Percentiles rank a stretch among this genome's conserved stretches.
Evolutionary conservation across 306 rosid species (phyloP).

Genomic region (Dalbergia cochinchinensis): DNA sequence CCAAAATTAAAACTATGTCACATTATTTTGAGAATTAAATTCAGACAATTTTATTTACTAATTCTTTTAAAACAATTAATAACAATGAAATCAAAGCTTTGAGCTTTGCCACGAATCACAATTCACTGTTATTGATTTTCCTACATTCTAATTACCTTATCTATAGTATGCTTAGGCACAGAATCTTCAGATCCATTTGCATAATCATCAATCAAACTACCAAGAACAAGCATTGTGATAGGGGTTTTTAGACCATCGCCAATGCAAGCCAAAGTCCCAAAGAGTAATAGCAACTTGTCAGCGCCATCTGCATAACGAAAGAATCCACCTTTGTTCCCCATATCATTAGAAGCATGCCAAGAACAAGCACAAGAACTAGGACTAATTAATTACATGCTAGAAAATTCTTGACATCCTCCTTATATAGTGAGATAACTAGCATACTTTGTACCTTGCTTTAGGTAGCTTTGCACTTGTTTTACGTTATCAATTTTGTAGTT

Average conservation of each 20-base stretch:
- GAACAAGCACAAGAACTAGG: not conserved
- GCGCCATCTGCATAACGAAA: constrained; percentile 70
- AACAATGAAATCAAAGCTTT: not conserved
- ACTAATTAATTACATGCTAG: not conserved
- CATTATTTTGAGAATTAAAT: too few relatives aligned
- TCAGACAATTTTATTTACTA: too few relatives aligned
- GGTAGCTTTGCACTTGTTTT: not conserved
- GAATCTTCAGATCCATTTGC: constrained; percentile 47
- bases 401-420: constrained; percentile 1
- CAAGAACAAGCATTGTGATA: constrained; percentile 76
- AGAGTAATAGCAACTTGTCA: constrained; percentile 66
- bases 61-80: not conserved
- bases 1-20: too few relatives aligned
- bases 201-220: constrained; percentile 69
- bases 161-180: constrained; percentile 50
- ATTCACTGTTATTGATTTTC: not conserved
- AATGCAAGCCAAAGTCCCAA: constrained; percentile 79
- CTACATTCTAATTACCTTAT: constrained; percentile 51
- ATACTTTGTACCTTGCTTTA: constrained; percentile 6
- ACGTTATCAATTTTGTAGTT: not conserved
- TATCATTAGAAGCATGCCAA: constrained; percentile 29
- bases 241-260: constrained; percentile 85
- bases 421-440: not conserved
- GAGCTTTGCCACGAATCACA: not conserved
- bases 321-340: constrained; percentile 60